Conservation (phyloP, 2,329 filamentous ascomycete species). For the Aspergillus aculeatinus region DNA sequence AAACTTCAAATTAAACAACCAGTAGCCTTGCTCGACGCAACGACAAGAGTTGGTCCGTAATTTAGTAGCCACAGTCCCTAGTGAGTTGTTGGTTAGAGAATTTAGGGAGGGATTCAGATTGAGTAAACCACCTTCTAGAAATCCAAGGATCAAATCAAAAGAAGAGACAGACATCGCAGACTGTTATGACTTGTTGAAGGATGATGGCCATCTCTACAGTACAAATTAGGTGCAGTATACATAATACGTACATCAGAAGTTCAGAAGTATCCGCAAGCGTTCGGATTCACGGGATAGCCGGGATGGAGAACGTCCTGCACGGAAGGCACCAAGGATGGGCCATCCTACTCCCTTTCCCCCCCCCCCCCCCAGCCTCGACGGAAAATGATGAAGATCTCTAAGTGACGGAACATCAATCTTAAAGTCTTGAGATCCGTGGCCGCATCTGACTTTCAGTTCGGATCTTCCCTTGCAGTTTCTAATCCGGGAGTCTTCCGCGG, state of each 20-base stretch:
- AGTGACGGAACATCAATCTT: not conserved
- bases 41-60: constrained; percentile 3
- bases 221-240: too few relatives aligned
- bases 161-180: not conserved
- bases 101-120: not conserved
- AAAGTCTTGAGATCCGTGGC: not conserved
- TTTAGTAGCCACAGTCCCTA: not conserved
- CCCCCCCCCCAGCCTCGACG: not conserved
- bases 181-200: too few relatives aligned
- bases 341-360: not conserved
- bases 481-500: not conserved
- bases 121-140: too few relatives aligned
- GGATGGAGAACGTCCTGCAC: not conserved
- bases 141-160: not conserved
- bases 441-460: not conserved
- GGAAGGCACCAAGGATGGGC: not conserved
- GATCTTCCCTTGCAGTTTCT: not conserved
- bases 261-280: not conserved
- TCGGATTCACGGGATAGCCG: not conserved
- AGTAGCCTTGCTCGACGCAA: not conserved
- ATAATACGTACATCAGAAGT: not conserved
- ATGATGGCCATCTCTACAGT: too few relatives aligned
- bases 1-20: constrained; percentile 6
- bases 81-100: not conserved
- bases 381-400: not conserved